Conservation (phyloP, 192 early-diverging fungal genomes). For the Cladochytrium replicatum region DNA sequence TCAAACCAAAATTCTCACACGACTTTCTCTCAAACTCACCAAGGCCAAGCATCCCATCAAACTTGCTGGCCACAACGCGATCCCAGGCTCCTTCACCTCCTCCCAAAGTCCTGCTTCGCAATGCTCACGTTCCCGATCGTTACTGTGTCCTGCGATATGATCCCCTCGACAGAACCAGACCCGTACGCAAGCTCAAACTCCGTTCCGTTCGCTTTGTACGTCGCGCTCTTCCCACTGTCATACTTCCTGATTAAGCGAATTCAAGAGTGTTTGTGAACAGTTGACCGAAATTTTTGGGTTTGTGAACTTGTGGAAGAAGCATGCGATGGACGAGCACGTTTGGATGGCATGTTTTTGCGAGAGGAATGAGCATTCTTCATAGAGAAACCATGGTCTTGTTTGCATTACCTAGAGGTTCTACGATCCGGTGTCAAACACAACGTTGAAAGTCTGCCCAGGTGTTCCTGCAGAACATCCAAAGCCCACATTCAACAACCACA, state of each 20-base stretch:
- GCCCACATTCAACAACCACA: neutral
- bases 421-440: conserved; percentile 88
- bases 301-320: conserved; percentile 91
- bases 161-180: conserved; percentile 85
- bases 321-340: conserved; percentile 91
- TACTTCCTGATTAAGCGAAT: too few relatives aligned
- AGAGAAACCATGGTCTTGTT: neutral
- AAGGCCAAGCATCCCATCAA: conserved; percentile 94
- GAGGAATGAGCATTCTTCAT: neutral
- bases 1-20: neutral
- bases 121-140: conserved; percentile 64
- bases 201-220: conserved; percentile 84
- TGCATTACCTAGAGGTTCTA: conserved; percentile 98
- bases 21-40: too few relatives aligned
- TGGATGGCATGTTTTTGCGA: conserved; percentile 48
- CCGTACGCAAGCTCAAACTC: conserved; percentile 93
- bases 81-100: conserved; percentile 88
- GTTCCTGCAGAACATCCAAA: conserved; percentile 29
- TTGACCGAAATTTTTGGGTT: too few relatives aligned
- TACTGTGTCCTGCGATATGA: conserved; percentile 71
- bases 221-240: conserved; percentile 68
- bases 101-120: conserved; percentile 79
- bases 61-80: conserved; percentile 90
- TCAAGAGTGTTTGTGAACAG: too few relatives aligned
- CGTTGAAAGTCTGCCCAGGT: conserved; percentile 82